These are phyloP conservation scores for Pilobolus umbonatus DNA, from an alignment of 192 early-diverging fungal genomes.

Conservation along the genomic window DNA sequence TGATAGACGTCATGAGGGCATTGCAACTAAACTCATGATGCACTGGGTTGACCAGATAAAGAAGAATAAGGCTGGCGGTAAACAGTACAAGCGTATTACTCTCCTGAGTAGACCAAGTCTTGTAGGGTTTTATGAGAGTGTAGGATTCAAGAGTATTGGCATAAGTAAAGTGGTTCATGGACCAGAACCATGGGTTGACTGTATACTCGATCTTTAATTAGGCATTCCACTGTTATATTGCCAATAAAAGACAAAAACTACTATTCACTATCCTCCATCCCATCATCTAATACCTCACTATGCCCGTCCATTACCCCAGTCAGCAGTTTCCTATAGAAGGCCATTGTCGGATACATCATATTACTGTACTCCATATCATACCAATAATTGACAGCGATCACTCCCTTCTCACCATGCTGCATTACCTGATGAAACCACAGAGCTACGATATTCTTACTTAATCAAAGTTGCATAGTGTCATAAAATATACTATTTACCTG, in stretches of 20 bases:
- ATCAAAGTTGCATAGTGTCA: not conserved
- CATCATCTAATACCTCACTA: not conserved
- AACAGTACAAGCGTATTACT: constrained; percentile 40
- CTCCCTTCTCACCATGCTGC: constrained; percentile 43
- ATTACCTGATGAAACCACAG: constrained; percentile 54
- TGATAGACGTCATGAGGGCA: constrained; percentile 45
- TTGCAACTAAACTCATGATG: constrained; percentile 48
- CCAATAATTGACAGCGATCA: constrained; percentile 54
- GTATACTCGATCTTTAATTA: constrained; percentile 27
- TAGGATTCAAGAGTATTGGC: constrained; percentile 56
- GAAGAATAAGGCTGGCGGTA: not conserved
- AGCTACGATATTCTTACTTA: constrained; percentile 10
- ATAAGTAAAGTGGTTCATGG: constrained; percentile 59
- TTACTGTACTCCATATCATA: constrained; percentile 44
- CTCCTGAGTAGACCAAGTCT: constrained; percentile 54
- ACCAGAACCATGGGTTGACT: constrained; percentile 45
- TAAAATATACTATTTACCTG: constrained; percentile 24
- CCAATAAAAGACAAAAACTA: too few relatives aligned
- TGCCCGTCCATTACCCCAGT: constrained; percentile 15
- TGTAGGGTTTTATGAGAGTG: constrained; percentile 54
- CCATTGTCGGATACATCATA: constrained; percentile 22
- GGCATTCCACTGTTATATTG: too few relatives aligned
- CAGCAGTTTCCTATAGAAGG: constrained; percentile 21
- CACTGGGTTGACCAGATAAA: constrained; percentile 45
- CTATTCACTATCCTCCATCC: not conserved